Conservation (phyloP, 176 grass and related monocot genomes). For the Oryza meridionalis region DNA sequence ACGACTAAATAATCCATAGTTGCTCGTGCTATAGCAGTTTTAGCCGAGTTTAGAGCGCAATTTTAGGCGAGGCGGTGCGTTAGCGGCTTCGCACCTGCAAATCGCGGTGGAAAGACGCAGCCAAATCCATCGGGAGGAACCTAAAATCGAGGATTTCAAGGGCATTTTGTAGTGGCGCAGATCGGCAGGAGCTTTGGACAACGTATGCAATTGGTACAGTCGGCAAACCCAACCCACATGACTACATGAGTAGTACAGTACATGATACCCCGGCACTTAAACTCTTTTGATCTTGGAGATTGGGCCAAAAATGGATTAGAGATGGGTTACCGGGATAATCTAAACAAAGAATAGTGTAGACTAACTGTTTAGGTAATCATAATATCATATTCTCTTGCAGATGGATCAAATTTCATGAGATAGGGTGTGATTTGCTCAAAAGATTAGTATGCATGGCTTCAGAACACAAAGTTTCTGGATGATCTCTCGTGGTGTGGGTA, state of each 20-base stretch:
- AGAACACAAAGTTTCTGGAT: not conserved
- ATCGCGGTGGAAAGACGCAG: not conserved
- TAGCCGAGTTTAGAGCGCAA: not conserved
- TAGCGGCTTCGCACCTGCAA: not conserved
- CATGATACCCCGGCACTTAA: not conserved
- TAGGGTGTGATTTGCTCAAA: not conserved
- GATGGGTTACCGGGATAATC: not conserved
- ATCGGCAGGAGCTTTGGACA: not conserved
- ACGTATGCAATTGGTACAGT: not conserved
- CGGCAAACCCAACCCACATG: not conserved
- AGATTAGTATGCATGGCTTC: not conserved
- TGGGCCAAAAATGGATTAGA: not conserved
- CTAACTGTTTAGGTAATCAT: not conserved
- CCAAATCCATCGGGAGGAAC: not conserved
- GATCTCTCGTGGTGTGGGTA: not conserved
- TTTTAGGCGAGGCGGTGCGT: not conserved
- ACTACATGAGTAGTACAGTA: not conserved
- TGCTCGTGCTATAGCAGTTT: not conserved
- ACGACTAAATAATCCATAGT: too few species aligned
- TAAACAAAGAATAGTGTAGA: not conserved
- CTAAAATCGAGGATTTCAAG: not conserved
- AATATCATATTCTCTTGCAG: not conserved
- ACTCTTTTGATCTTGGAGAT: not conserved
- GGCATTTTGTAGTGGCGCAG: not conserved
- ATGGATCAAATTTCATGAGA: not conserved